These are phyloP conservation scores for Penicillium sclerotigenum DNA, from an alignment of 2,329 filamentous ascomycete genomes.

Conservation along the genomic window DNA sequence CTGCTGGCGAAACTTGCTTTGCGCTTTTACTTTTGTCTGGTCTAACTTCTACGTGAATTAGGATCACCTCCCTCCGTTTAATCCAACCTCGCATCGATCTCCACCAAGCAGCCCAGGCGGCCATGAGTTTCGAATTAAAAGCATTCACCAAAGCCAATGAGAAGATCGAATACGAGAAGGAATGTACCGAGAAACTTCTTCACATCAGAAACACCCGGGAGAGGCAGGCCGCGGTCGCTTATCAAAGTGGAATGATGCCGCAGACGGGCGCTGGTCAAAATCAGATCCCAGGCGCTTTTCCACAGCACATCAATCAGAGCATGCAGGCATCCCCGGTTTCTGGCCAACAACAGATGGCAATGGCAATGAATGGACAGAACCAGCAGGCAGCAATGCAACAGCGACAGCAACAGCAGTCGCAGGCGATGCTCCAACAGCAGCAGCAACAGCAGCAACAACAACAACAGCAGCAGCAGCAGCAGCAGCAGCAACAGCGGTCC, in stretches of 20 bases:
- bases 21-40: neutral
- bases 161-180: constrained; percentile 44
- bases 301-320: constrained; percentile 49
- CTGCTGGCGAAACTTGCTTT: neutral
- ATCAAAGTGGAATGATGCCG: constrained; percentile 40
- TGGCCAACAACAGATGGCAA: constrained; percentile 38
- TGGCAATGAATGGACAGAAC: constrained; percentile 35
- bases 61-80: constrained; percentile 47
- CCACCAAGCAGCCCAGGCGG: constrained; percentile 39
- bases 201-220: constrained; percentile 46
- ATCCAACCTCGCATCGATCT: constrained; percentile 44
- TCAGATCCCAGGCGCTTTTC: constrained; percentile 46
- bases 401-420: constrained; percentile 32
- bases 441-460: constrained; percentile 27
- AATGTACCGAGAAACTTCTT: constrained; percentile 44
- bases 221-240: constrained; percentile 41
- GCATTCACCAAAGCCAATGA: constrained; percentile 43
- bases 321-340: constrained; percentile 52
- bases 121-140: constrained; percentile 46
- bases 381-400: constrained; percentile 37
- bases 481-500: constrained; percentile 29
- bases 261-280: constrained; percentile 38
- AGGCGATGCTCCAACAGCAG: constrained; percentile 30
- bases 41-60: constrained; percentile 20
- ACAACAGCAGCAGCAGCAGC: constrained; percentile 17